phyloP scores from a whole-genome alignment of 768 basidiomycete genomes.

The Pleurotus sapidus region DNA sequence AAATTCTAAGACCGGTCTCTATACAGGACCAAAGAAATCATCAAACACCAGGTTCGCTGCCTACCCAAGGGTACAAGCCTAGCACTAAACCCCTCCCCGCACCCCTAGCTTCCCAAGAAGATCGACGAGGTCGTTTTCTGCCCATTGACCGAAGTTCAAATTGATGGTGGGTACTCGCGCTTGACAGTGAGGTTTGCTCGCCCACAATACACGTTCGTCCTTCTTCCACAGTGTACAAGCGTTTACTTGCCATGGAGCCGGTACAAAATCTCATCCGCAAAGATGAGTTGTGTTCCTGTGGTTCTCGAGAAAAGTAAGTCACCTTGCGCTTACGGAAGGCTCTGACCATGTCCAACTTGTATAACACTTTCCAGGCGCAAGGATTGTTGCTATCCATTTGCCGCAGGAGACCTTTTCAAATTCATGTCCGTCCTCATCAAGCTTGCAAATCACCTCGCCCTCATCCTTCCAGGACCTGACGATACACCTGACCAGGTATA shows the following conservation, averaged over 20 bases:
- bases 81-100: too few species aligned
- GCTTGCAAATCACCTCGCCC: slow-evolving; percentile 82
- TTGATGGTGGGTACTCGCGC: slow-evolving; percentile 17
- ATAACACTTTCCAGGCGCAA: slow-evolving; percentile 29
- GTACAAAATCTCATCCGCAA: slow-evolving; percentile 72
- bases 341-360: too few species aligned
- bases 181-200: too few species aligned
- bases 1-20: slow-evolving; percentile 9
- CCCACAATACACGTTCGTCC: too few species aligned
- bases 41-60: slow-evolving; percentile 54
- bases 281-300: slow-evolving; percentile 74
- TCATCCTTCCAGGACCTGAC: slow-evolving; percentile 76
- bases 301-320: slow-evolving; percentile 49
- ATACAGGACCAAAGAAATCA: slow-evolving; percentile 71
- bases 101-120: slow-evolving; percentile 75
- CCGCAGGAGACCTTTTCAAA: slow-evolving; percentile 67
- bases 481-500: slow-evolving; percentile 69
- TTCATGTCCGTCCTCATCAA: slow-evolving; percentile 84
- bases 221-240: slow-evolving; percentile 55
- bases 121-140: slow-evolving; percentile 93
- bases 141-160: slow-evolving; percentile 73
- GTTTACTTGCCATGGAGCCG: slow-evolving; percentile 57
- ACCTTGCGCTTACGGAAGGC: too few species aligned
- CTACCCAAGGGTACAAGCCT: too few species aligned
- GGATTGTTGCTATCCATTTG: slow-evolving; percentile 40